Percentiles rank a stretch among this genome's conserved stretches.
Conservation (phyloP, 23 red algal species). For the Pyropia haitanensis region DNA sequence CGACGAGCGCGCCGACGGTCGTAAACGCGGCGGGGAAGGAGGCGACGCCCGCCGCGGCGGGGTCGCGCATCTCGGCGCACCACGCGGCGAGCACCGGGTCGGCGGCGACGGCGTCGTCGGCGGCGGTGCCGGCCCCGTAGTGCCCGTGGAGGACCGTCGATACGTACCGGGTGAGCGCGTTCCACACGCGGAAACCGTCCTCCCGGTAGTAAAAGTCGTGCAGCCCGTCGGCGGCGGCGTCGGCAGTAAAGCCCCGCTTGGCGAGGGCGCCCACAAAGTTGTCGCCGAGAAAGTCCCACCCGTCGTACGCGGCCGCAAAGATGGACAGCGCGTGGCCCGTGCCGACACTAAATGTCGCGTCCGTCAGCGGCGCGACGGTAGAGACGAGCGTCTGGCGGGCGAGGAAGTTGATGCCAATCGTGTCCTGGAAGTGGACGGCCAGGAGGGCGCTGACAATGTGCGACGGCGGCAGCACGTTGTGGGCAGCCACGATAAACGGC, state of each 20-base stretch:
- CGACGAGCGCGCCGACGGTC: neutral
- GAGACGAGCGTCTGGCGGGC: slow-evolving; percentile 40
- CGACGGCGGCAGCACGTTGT: slow-evolving; percentile 30
- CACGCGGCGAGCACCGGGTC: slow-evolving; percentile 29
- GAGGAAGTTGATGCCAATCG: slow-evolving; percentile 51
- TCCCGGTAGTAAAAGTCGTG: slow-evolving; percentile 29
- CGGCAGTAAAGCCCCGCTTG: slow-evolving; percentile 33
- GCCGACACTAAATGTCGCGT: slow-evolving; percentile 36
- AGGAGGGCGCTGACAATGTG: slow-evolving; percentile 39
- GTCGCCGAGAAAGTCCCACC: slow-evolving; percentile 29
- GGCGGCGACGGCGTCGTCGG: slow-evolving; percentile 10
- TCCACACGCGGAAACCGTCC: slow-evolving; percentile 48
- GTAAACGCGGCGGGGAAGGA: slow-evolving; percentile 27
- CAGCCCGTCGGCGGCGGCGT: slow-evolving; percentile 16
- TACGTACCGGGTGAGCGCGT: slow-evolving; percentile 25
- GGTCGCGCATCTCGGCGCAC: slow-evolving; percentile 51
- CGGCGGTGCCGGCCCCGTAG: slow-evolving; percentile 4
- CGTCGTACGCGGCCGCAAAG: slow-evolving; percentile 14
- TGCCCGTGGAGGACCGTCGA: slow-evolving; percentile 4
- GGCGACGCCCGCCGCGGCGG: slow-evolving; percentile 11
- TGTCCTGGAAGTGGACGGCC: slow-evolving; percentile 33
- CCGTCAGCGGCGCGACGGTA: slow-evolving; percentile 30
- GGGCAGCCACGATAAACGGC: slow-evolving; percentile 34
- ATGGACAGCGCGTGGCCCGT: slow-evolving; percentile 14
- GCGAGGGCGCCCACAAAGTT: slow-evolving; percentile 31